A percentile compares a stretch with the other conserved stretches of the same genome.
These are phyloP conservation scores for Akanthomyces dipterigenus DNA, from an alignment of 2,329 filamentous ascomycete species.

Conservation along the genomic window DNA sequence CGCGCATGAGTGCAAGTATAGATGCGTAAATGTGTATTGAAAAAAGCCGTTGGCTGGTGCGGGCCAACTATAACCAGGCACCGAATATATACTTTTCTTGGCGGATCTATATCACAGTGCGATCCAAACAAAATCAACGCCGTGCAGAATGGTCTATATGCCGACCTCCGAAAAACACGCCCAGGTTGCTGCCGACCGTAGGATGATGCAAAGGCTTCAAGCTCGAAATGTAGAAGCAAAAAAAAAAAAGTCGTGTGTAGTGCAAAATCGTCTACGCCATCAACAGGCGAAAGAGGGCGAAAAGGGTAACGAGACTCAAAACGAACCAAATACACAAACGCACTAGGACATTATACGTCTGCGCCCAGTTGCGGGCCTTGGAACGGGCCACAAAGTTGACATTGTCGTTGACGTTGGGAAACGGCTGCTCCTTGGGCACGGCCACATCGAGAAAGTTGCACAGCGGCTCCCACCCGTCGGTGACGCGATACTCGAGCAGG, in stretches of 20 bases:
- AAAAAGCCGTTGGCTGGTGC: background rate
- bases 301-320: slow-evolving; percentile 12
- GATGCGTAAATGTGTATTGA: background rate
- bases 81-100: slow-evolving; percentile 7
- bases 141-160: slow-evolving; percentile 8
- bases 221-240: background rate
- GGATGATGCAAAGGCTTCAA: background rate
- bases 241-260: background rate
- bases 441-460: slow-evolving; percentile 28
- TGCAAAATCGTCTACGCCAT: background rate
- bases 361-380: slow-evolving; percentile 26
- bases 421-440: slow-evolving; percentile 25
- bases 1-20: background rate
- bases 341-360: slow-evolving; percentile 28
- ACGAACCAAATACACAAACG: slow-evolving; percentile 19
- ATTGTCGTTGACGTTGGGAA: slow-evolving; percentile 32
- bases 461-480: slow-evolving; percentile 31
- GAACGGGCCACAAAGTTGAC: slow-evolving; percentile 28
- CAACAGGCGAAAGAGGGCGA: slow-evolving; percentile 5
- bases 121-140: background rate
- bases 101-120: background rate
- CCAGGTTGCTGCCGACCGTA: background rate
- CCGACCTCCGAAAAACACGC: background rate
- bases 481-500: slow-evolving; percentile 29
- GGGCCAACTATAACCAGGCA: background rate